Evolutionary conservation across 2,329 filamentous ascomycete species (phyloP).

Genomic region (Gaeumannomyces sp.): DNA sequence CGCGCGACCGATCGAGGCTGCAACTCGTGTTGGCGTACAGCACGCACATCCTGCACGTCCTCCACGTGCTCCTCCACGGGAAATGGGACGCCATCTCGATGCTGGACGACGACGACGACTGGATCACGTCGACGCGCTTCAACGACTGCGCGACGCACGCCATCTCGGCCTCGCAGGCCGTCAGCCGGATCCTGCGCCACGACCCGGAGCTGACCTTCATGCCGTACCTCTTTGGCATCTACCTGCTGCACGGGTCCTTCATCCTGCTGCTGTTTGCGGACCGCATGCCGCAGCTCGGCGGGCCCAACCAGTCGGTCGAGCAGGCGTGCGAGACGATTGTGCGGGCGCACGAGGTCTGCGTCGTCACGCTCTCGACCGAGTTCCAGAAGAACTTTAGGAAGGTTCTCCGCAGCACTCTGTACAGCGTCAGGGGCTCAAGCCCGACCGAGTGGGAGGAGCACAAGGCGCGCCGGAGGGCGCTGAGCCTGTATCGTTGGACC

Average conservation of each 20-base stretch:
- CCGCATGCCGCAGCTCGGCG: constrained; percentile 37
- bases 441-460: constrained; percentile 36
- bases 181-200: constrained; percentile 38
- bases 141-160: constrained; percentile 39
- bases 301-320: constrained; percentile 37
- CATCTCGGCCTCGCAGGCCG: constrained; percentile 38
- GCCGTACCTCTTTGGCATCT: constrained; percentile 47
- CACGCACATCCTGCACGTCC: constrained; percentile 40
- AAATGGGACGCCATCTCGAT: constrained; percentile 45
- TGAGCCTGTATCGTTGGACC: constrained; percentile 49
- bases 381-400: constrained; percentile 51
- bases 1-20: constrained; percentile 24
- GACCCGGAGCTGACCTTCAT: constrained; percentile 46
- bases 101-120: constrained; percentile 42
- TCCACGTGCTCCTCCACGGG: constrained; percentile 40
- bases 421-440: constrained; percentile 36
- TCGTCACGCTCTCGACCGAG: constrained; percentile 42
- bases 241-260: constrained; percentile 44
- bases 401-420: constrained; percentile 43
- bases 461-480: constrained; percentile 38
- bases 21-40: constrained; percentile 40
- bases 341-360: constrained; percentile 43
- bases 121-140: constrained; percentile 40
- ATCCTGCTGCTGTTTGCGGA: constrained; percentile 43
- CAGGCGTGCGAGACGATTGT: constrained; percentile 44